Evolutionary conservation across 768 basidiomycete species (phyloP), one percentile per base, ranked within the genome.

Genomic region (Pseudohyphozyma bogoriensis): DNA sequence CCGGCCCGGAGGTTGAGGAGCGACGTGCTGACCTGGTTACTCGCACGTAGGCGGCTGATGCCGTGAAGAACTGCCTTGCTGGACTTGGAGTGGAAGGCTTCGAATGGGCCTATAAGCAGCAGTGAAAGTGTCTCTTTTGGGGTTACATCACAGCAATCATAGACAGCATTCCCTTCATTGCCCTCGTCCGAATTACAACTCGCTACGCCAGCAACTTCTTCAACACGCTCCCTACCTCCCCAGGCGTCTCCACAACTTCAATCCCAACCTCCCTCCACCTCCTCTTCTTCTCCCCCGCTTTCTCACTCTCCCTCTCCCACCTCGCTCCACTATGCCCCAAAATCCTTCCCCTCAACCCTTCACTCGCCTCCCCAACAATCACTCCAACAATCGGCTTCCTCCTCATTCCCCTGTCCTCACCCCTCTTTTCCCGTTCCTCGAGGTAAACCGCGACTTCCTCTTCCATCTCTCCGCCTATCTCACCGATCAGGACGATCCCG

Each of bases 21-120:
- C n/a, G n/a, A n/a, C n/a, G n/a, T n/a, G n/a, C n/a, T n/a, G n/a
- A n/a, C n/a, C n/a, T n/a, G n/a, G n/a, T n/a, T n/a, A n/a, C n/a
- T n/a, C n/a, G n/a, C n/a, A n/a, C n/a, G n/a, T n/a, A n/a, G n/a
- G n/a, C n/a, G n/a, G n/a, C n/a, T n/a, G n/a, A n/a, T 32, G 56
- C 56, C 2, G 64, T 45, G 36, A 16, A 40, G 26, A 66, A 66
- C 35, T 35, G 29, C 18, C 33, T 62, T 1, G 64, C 64, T 1
- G 64, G 60, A n/a, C 33, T 57, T 4, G 60, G 60, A 15, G 26
- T 62, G 4, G 55, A 53, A 9, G 60, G 57, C 0, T 58, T 28
- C 29, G 29, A 56, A 47, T 66, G 64, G 64, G 64, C 46, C n/a
- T 59, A 62, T 37, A 50, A 66, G 57, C n/a, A n/a, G n/a, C n/a